Percentiles rank a stretch among this genome's conserved stretches.
Conservation (phyloP, 2,329 filamentous ascomycete genomes). For the Lasiodiplodia citricola region DNA sequence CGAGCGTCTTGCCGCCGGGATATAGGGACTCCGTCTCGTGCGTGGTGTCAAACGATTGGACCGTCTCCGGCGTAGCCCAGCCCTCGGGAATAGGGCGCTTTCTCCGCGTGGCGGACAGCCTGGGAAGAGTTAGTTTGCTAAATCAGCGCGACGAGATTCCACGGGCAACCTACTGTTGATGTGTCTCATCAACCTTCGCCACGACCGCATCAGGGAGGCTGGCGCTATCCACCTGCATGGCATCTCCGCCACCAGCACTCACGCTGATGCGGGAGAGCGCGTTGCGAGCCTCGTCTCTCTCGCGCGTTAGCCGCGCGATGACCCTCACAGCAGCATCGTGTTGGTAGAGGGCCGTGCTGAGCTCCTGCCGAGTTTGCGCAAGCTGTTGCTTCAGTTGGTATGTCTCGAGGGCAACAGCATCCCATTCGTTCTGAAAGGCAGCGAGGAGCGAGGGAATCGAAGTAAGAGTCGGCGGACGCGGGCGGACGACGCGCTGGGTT, state of each 20-base stretch:
- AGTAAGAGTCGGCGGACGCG: constrained; percentile 89
- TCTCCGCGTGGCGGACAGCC: constrained; percentile 84
- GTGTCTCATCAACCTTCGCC: constrained; percentile 77
- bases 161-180: constrained; percentile 72
- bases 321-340: constrained; percentile 96
- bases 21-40: constrained; percentile 63
- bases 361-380: constrained; percentile 86
- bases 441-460: constrained; percentile 94
- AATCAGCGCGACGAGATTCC: neutral
- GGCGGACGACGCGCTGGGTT: constrained; percentile 80
- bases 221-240: constrained; percentile 90
- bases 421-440: constrained; percentile 98
- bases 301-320: constrained; percentile 86
- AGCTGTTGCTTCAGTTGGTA: constrained; percentile 91
- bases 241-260: constrained; percentile 70
- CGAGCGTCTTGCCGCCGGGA: constrained; percentile 62
- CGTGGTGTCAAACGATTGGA: constrained; percentile 64
- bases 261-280: constrained; percentile 86
- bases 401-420: constrained; percentile 87
- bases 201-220: constrained; percentile 74
- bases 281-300: constrained; percentile 90
- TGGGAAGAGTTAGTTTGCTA: constrained; percentile 49
- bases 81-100: constrained; percentile 85
- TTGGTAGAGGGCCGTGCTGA: constrained; percentile 92
- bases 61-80: constrained; percentile 78